A percentile compares a stretch with the other conserved stretches of the same genome.
Evolutionary conservation across 2,329 filamentous ascomycete genomes (phyloP).

Genomic region (Dactylellina cionopaga): DNA sequence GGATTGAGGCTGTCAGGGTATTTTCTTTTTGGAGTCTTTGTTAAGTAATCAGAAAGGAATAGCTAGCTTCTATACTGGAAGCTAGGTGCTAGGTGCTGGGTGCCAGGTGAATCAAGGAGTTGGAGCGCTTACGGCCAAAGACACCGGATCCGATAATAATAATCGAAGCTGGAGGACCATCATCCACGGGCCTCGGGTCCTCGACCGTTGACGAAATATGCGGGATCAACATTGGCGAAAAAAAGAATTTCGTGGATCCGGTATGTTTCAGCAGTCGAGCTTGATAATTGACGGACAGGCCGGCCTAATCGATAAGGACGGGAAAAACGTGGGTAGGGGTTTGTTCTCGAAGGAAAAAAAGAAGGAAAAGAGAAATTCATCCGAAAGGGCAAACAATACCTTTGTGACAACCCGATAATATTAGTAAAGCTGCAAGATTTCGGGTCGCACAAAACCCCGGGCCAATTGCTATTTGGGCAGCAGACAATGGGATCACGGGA

Average conservation of each 20-base stretch:
- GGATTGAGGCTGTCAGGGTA: conserved; percentile 56
- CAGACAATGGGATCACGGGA: conserved; percentile 12
- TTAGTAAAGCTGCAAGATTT: too few relatives aligned
- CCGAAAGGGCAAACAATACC: too few relatives aligned
- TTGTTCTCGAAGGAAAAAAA: too few relatives aligned
- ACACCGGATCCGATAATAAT: conserved; percentile 76
- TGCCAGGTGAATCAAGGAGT: too few relatives aligned
- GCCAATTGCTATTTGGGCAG: too few relatives aligned
- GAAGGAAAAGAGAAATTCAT: too few relatives aligned
- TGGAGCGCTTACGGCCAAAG: conserved; percentile 66
- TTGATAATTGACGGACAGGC: too few relatives aligned
- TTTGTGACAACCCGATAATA: too few relatives aligned
- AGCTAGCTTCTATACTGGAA: too few relatives aligned
- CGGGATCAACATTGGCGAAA: conserved; percentile 15
- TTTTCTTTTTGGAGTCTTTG: conserved; percentile 51
- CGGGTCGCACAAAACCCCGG: background rate
- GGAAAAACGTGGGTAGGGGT: too few relatives aligned
- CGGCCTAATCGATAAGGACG: conserved; percentile 15
- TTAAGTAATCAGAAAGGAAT: conserved; percentile 57
- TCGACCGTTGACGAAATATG: conserved; percentile 20
- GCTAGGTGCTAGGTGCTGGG: too few relatives aligned
- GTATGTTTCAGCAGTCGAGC: too few relatives aligned
- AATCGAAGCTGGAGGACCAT: conserved; percentile 62
- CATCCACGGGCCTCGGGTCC: conserved; percentile 17
- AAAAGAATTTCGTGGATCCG: background rate